phyloP scores from a whole-genome alignment of 176 grass and related monocot genomes.

The Cymbopogon citratus region DNA sequence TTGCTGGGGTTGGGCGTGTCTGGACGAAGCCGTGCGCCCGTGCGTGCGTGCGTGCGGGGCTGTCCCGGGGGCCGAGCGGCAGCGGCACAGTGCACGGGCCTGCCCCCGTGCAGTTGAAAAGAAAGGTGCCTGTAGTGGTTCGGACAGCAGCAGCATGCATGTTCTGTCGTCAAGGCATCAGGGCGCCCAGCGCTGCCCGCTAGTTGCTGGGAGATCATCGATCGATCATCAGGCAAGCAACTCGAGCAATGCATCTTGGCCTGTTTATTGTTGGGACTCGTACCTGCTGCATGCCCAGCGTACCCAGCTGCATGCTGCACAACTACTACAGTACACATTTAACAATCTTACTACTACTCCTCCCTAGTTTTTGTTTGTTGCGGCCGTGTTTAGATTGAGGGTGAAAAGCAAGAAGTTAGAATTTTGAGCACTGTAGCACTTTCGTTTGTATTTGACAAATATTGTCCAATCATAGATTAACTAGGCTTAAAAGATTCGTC shows the following conservation, averaged over 20 bases:
- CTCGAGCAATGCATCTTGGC: background rate
- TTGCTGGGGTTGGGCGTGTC: background rate
- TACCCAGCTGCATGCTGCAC: background rate
- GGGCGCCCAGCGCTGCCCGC: background rate
- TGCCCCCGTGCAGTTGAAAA: conserved; percentile 22
- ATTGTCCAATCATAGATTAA: no score
- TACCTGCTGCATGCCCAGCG: background rate
- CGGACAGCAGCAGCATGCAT: conserved; percentile 24
- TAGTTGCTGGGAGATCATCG: background rate
- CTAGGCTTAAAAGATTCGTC: no score
- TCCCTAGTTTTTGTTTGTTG: background rate
- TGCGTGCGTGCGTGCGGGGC: conserved; percentile 13
- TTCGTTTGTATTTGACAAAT: no score
- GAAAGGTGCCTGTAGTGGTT: conserved; percentile 38
- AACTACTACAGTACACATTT: background rate
- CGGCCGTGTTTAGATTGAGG: no score
- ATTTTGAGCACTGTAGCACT: no score
- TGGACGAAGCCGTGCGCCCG: conserved; percentile 2
- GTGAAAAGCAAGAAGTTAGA: no score
- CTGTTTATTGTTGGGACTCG: background rate
- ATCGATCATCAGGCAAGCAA: background rate
- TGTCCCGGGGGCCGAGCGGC: background rate
- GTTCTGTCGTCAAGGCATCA: conserved; percentile 16
- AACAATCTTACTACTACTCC: background rate
- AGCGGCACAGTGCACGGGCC: background rate